These are phyloP conservation scores for Favolaschia claudopus DNA, from an alignment of 768 basidiomycete genomes.

Conservation along the genomic window DNA sequence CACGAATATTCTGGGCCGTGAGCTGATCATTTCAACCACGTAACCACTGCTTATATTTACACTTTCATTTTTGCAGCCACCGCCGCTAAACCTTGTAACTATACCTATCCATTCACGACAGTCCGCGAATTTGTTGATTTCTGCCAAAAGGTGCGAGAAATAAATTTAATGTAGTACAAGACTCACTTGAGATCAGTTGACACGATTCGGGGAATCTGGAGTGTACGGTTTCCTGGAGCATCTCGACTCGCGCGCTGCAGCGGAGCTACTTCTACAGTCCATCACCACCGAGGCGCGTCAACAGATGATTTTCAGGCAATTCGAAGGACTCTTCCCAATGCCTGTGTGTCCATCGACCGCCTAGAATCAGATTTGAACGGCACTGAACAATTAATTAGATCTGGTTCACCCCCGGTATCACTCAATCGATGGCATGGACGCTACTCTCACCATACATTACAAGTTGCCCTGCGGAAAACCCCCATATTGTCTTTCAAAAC, in stretches of 20 bases:
- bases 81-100: slow-evolving; percentile 63
- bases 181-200: no score
- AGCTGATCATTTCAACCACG: slow-evolving; percentile 4
- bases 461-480: slow-evolving; percentile 61
- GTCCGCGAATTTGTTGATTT: slow-evolving; percentile 69
- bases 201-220: slow-evolving; percentile 64
- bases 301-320: slow-evolving; percentile 71
- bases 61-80: slow-evolving; percentile 33
- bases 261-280: slow-evolving; percentile 59
- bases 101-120: slow-evolving; percentile 60
- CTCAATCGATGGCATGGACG: slow-evolving; percentile 71
- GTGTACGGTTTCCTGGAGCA: slow-evolving; percentile 72
- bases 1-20: slow-evolving; percentile 56
- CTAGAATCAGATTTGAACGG: neutral
- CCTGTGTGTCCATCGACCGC: slow-evolving; percentile 42
- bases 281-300: slow-evolving; percentile 71
- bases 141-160: slow-evolving; percentile 55
- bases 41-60: neutral
- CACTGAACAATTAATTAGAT: slow-evolving; percentile 21
- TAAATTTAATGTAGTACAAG: no score
- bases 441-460: slow-evolving; percentile 60
- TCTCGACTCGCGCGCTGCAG: slow-evolving; percentile 62
- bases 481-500: slow-evolving; percentile 57
- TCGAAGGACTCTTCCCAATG: slow-evolving; percentile 68
- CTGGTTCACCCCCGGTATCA: slow-evolving; percentile 63